Evolutionary conservation across 2,329 filamentous ascomycete genomes (phyloP), one percentile per base, ranked within the genome.

Genomic region (Teratosphaeria gauchensis): DNA sequence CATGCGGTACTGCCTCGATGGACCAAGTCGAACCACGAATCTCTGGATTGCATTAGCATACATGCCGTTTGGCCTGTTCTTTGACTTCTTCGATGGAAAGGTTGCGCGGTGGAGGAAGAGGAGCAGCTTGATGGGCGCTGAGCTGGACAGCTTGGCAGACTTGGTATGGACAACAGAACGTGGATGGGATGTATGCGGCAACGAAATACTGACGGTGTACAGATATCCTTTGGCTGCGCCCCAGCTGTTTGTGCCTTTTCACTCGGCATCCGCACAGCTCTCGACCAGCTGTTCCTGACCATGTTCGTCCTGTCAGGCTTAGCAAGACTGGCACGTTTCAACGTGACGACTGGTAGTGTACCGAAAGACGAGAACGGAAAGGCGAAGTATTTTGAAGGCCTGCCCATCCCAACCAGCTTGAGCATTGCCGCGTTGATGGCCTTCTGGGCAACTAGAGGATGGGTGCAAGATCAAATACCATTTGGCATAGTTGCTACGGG

Each of bases 41-140:
- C 78, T 96, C 57, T 97, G 89, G 83, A 77, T 86, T 35, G 92
- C 94, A 1, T 84, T 99, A 54, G 84, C 79, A 4, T 90, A 96
- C 74, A 88, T 97, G 75, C 92, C 92, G 0, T 89, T 96, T 60
- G 92, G 91, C 4, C 80, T 97, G 12, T 96, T 97, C 79, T 97
- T 97, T 74, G 94, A 99, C 75, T 95, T 96, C 72, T 90, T 97
- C 82, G 94, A 99, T 74, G 94, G 94, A 71, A 94, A 92, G 72
- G 92, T 99, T 58, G 94, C 94, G 63, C 82, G 94, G 64, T 97
- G 94, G 94, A 85, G 94, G 73, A 88, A 90, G 77, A 99, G 96
- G 86, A 94, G 90, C 69, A 95, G 89, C 68, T 80, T 99, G 72
- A 97, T 99, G 92, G 94, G 94, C 12, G 92, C 96, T 75, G 94